Evolutionary conservation across 257 asterid genomes (phyloP), one percentile per base, ranked within the genome.

Genomic region (Salvia rosmarinus): DNA sequence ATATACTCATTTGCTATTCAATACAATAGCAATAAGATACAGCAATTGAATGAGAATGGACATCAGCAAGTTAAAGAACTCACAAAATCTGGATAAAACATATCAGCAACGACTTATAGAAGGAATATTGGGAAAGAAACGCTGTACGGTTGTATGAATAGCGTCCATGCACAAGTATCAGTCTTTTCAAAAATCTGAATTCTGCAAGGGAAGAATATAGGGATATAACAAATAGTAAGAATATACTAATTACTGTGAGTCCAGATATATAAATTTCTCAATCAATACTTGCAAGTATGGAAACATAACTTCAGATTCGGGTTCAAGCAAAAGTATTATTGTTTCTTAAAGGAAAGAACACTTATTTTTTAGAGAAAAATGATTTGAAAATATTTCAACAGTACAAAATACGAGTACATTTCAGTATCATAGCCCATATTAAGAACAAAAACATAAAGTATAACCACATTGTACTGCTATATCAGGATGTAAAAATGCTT

Each of bases 41-140:
- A 68, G 50, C 34, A 51, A 70, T 32, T 3, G 34, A 43, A 61
- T 57, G 63, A 70, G 68, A 79, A 72, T 43, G 61, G 56, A 13
- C 23, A n/a, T 16, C 37, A 42, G 58, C 4, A 52, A 75, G 17
- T 35, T 59, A 63, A 63, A 34, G 46, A 78, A 89, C 99, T 88
- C 83, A 95, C 99, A 95, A 91, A 76, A 95, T 95, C 81, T 95
- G 99, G 83, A 91, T 95, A 71, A 95, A 95, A 79, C 99, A 95
- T 75, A 95, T 86, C 34, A 95, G 86, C 76, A 95, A 79, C 66
- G 99, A 95, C 85, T 95, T 95, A 71, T 95, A 95, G 87, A 95
- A 95, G 66, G 96, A 95, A 83, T 95, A 95, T 67, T 95, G 99
- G 77, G 98, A 91, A 75, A 95, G 96, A 83, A 95, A 95, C 23